Evolutionary conservation across 169 alveolate species (phyloP).

Genomic region (Cardiosporidium cionae): DNA sequence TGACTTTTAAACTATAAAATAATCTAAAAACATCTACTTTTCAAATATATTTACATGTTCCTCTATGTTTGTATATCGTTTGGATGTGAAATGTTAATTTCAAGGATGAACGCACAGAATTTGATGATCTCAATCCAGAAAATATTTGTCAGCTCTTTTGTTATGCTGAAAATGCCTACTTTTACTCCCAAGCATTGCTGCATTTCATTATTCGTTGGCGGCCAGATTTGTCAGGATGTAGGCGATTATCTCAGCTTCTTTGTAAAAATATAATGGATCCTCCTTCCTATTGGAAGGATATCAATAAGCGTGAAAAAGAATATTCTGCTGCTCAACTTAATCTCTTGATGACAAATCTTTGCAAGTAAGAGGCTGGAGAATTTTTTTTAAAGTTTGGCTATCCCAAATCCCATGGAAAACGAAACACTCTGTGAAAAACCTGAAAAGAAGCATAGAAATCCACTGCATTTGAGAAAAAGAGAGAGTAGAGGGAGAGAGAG

Average conservation of each 20-base stretch:
- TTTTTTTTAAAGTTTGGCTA: no score
- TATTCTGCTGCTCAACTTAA: conserved; percentile 41
- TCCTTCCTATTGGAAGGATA: conserved; percentile 23
- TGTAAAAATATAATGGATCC: conserved; percentile 35
- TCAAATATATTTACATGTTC: no score
- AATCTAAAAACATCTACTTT: no score
- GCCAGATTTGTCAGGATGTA: conserved; percentile 68
- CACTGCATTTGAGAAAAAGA: no score
- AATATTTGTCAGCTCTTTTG: conserved; percentile 19
- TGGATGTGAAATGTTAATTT: no score
- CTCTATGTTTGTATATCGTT: no score
- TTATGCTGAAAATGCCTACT: conserved; percentile 75
- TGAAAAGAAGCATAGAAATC: no score
- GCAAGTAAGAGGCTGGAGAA: conserved; percentile 36
- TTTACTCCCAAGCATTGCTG: conserved; percentile 76
- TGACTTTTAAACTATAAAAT: no score
- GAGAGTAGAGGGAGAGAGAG: no score
- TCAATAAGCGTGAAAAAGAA: conserved; percentile 13
- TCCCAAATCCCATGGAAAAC: no score
- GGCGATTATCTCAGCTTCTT: conserved; percentile 71
- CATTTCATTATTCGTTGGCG: conserved; percentile 74
- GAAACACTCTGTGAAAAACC: no score
- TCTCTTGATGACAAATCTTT: conserved; percentile 38
- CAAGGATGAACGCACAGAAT: background rate
- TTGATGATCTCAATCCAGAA: background rate